A percentile compares a stretch with the other conserved stretches of the same genome.
Evolutionary conservation across 2,329 filamentous ascomycete species (phyloP).

Genomic region (Cytospora leucostoma): DNA sequence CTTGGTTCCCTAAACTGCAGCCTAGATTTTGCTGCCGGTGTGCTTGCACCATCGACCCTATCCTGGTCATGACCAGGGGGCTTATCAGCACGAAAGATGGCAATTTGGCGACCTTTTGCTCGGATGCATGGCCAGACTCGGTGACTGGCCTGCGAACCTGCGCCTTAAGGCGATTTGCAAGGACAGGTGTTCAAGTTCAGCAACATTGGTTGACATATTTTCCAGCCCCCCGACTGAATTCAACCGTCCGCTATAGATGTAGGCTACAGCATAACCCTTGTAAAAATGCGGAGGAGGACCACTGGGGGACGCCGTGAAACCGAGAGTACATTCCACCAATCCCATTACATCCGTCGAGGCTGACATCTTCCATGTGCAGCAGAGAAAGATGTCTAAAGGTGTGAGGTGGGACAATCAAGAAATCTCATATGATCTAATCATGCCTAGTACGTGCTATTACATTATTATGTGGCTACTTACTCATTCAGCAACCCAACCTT

Average conservation of each 20-base stretch:
- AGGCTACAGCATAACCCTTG: too few relatives aligned
- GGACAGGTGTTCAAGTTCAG: constrained; percentile 12
- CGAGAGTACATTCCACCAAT: too few relatives aligned
- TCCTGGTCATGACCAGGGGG: neutral
- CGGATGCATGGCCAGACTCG: neutral
- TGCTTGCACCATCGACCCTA: neutral
- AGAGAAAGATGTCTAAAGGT: too few relatives aligned
- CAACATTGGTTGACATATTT: constrained; percentile 3
- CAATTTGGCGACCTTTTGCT: neutral
- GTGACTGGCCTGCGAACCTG: neutral
- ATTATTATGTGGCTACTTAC: neutral
- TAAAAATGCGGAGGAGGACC: too few relatives aligned
- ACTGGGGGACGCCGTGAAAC: too few relatives aligned
- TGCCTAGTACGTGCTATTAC: too few relatives aligned
- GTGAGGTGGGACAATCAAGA: too few relatives aligned
- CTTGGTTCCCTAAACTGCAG: neutral
- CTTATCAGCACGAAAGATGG: neutral
- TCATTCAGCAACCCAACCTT: constrained; percentile 1
- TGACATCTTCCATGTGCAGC: too few relatives aligned
- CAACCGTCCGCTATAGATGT: too few relatives aligned
- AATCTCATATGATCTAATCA: too few relatives aligned
- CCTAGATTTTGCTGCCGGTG: neutral
- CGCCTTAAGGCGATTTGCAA: neutral
- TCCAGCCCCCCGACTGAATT: neutral
- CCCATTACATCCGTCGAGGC: too few relatives aligned